These are phyloP conservation scores for Amanita brunnescens DNA, from an alignment of 768 basidiomycete species.

Conservation along the genomic window DNA sequence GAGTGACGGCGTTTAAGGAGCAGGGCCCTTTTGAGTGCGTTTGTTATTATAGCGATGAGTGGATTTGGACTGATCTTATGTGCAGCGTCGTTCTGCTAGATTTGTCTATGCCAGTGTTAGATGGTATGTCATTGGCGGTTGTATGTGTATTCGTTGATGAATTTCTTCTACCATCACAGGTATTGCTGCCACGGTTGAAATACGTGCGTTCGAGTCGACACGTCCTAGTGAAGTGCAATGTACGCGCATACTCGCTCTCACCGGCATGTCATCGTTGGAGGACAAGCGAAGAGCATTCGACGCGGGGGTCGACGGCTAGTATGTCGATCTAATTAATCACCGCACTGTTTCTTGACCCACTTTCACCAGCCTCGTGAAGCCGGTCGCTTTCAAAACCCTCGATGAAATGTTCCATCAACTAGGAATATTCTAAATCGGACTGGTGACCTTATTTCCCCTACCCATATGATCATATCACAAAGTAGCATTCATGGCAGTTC, in stretches of 20 bases:
- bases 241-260: conserved; percentile 76
- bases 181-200: conserved; percentile 74
- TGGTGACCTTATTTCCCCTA: background rate
- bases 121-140: conserved; percentile 41
- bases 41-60: background rate
- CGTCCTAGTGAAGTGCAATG: conserved; percentile 39
- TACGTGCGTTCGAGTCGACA: conserved; percentile 34
- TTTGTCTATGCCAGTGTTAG: conserved; percentile 89
- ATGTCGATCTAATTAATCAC: conserved; percentile 23
- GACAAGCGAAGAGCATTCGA: conserved; percentile 89
- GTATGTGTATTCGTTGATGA: background rate
- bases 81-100: conserved; percentile 78
- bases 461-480: conserved; percentile 1
- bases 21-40: conserved; percentile 84
- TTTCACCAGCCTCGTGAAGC: conserved; percentile 72
- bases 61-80: conserved; percentile 1
- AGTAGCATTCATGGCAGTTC: conserved; percentile 1
- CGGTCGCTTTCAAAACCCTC: conserved; percentile 88
- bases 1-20: conserved; percentile 63
- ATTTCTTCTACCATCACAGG: conserved; percentile 37
- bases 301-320: conserved; percentile 95
- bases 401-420: conserved; percentile 77
- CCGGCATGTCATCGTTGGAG: conserved; percentile 89
- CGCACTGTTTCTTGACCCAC: conserved; percentile 4
- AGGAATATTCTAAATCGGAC: conserved; percentile 32